phyloP scores from a whole-genome alignment of 768 basidiomycete genomes.

The Boletus reticulatus region DNA sequence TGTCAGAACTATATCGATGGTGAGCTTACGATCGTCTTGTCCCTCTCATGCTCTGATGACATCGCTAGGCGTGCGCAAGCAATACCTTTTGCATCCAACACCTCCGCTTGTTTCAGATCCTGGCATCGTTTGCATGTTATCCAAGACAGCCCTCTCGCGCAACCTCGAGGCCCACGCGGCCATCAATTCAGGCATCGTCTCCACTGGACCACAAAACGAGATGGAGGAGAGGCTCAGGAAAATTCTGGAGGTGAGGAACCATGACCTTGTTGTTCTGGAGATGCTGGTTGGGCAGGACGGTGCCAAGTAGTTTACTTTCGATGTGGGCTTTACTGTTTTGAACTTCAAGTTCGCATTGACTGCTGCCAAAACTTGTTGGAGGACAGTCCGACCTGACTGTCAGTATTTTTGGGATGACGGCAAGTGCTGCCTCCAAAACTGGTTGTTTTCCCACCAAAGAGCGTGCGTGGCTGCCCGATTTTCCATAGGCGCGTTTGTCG shows the following conservation, averaged over 20 bases:
- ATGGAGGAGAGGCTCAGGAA: slow-evolving; percentile 46
- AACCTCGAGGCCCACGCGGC: slow-evolving; percentile 58
- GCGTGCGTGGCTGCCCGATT: too few relatives aligned
- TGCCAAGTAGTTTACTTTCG: too few relatives aligned
- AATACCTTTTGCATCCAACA: slow-evolving; percentile 45
- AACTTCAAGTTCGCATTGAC: too few relatives aligned
- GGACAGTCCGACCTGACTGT: too few relatives aligned
- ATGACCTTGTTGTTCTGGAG: slow-evolving; percentile 51
- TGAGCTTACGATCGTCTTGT: slow-evolving; percentile 27
- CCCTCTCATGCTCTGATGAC: neutral
- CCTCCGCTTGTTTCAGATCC: slow-evolving; percentile 53
- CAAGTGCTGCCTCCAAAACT: too few relatives aligned
- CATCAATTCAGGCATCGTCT: slow-evolving; percentile 43
- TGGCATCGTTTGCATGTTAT: slow-evolving; percentile 39
- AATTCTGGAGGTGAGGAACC: slow-evolving; percentile 45
- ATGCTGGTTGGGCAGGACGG: slow-evolving; percentile 32
- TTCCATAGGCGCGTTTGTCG: too few relatives aligned
- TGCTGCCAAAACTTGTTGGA: too few relatives aligned
- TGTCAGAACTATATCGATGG: slow-evolving; percentile 53
- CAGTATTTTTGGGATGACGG: too few relatives aligned
- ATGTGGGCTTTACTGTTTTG: too few relatives aligned
- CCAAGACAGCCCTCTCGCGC: slow-evolving; percentile 46
- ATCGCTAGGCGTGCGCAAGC: slow-evolving; percentile 40
- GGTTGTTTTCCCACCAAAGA: too few relatives aligned
- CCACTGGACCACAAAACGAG: slow-evolving; percentile 45